Evolutionary conservation across 371 early-diverging fungal genomes (phyloP).

Genomic region (Mortierella sp.): DNA sequence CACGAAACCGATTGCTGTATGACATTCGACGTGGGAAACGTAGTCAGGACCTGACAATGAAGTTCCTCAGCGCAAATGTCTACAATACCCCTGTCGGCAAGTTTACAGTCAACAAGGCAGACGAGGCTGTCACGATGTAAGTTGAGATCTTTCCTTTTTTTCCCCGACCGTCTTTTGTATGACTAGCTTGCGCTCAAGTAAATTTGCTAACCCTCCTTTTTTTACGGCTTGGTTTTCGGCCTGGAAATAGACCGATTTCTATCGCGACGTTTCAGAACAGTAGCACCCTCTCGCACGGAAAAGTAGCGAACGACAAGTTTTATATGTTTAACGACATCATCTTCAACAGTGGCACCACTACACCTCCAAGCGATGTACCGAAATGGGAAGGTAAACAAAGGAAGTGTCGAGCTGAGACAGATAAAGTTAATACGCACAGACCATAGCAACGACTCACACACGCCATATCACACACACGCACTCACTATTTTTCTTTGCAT

Average conservation of each 20-base stretch:
- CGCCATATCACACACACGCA: neutral
- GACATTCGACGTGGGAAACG: slow-evolving; percentile 40
- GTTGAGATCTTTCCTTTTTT: neutral
- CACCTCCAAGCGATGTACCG: slow-evolving; percentile 23
- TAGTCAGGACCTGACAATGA: slow-evolving; percentile 27
- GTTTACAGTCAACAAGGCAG: slow-evolving; percentile 39
- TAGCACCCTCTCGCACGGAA: slow-evolving; percentile 30
- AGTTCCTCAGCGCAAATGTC: neutral
- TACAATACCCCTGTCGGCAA: slow-evolving; percentile 32
- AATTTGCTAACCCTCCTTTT: neutral
- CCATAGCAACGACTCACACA: neutral
- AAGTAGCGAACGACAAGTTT: neutral
- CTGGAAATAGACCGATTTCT: slow-evolving; percentile 16
- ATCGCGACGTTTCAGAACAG: slow-evolving; percentile 36
- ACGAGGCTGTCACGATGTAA: slow-evolving; percentile 38
- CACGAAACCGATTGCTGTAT: neutral
- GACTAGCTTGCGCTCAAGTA: too few species aligned
- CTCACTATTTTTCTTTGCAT: slow-evolving; percentile 41
- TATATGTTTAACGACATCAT: slow-evolving; percentile 28
- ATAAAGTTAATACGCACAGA: neutral
- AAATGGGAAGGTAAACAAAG: slow-evolving; percentile 24
- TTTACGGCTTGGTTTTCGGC: neutral
- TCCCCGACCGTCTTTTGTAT: neutral
- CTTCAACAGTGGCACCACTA: slow-evolving; percentile 37
- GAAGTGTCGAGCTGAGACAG: too few species aligned